phyloP scores from a whole-genome alignment of 805 yeast genomes.

The Yamadazyma kitorensis region DNA sequence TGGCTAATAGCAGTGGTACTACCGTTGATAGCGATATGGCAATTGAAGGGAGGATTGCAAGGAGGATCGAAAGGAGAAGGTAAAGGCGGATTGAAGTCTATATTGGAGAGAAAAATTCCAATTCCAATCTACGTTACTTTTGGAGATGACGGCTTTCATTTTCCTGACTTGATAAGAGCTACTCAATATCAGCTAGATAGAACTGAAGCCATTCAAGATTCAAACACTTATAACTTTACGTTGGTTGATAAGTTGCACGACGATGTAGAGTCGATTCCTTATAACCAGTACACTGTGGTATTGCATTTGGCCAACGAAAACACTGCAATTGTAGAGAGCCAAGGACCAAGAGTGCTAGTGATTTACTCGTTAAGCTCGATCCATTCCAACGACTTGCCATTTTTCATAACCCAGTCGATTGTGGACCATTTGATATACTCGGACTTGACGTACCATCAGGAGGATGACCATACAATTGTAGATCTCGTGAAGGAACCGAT shows the following conservation, averaged over 20 bases:
- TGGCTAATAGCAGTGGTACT: not conserved
- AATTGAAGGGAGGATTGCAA: not conserved
- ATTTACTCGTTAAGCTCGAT: constrained; percentile 44
- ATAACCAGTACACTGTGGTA: constrained; percentile 6
- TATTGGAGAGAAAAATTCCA: too few species aligned
- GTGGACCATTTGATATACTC: constrained; percentile 28
- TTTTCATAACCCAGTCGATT: constrained; percentile 49
- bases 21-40: constrained; percentile 2
- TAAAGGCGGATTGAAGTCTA: too few species aligned
- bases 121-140: constrained; percentile 24
- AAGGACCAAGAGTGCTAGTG: constrained; percentile 36
- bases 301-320: constrained; percentile 9
- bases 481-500: constrained; percentile 1
- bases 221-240: constrained; percentile 2
- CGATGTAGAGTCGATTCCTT: constrained; percentile 10
- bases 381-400: constrained; percentile 61
- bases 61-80: not conserved
- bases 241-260: constrained; percentile 3
- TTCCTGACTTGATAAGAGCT: constrained; percentile 66
- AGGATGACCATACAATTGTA: not conserved
- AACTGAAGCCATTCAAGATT: constrained; percentile 1
- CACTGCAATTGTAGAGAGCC: constrained; percentile 16
- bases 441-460: constrained; percentile 20
- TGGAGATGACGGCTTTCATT: constrained; percentile 44
- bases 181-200: constrained; percentile 27